Base-by-base conservation (phyloP, 2,329 filamentous ascomycete genomes). In the Fusarium clavum region DNA sequence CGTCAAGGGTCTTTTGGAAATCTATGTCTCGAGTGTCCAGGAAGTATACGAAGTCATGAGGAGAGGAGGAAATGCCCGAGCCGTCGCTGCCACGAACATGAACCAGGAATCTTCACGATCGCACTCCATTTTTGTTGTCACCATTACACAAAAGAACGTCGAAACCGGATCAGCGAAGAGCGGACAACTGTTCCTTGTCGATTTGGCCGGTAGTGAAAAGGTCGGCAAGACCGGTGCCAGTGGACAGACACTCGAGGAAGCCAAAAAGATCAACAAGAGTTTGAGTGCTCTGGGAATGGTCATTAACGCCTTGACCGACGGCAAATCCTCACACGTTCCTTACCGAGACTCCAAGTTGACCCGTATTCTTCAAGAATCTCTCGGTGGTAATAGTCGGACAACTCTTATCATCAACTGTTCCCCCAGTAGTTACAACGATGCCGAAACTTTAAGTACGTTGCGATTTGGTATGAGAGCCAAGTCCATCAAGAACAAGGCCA, bases 251-350 rank as follows among this genome's bases (percentile, higher is more conserved):
- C 86, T 99, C 45, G 96, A 98, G 81, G 96, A 99, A 81, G 96
- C 96, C 66, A 98, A 98, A 87, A 99, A 99, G 87, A 99, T 99
- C 87, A 99, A 99, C 88, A 98, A 98, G 87, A 98, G 94, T 86
- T 88, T 99, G 84, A 98, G 94, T 83, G 94, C 96, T 58, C 87
- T 99, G 65, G 96, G 96, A 76, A 98, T 98, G 94, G 96, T 98
- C 83, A 99, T 99, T 86, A 98, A 98, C 82, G 90, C 94, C 57
- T 84, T 99, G 75, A 98, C 96, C 5, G 96, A 98, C 79, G 95
- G 94, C 78, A 98, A 97, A 92, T 97, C 94, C 44, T 94, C 92
- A 47, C 94, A 98, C 77, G 88, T 99, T 71, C 96, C 96, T 2
- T 99, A 98, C 81, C 91, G 96, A 86, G 96, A 99, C 83, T 98